Percentiles rank a stretch among this genome's conserved stretches.
Evolutionary conservation across 306 rosid species (phyloP).

Genomic region (Pachyrhizus erosus): DNA sequence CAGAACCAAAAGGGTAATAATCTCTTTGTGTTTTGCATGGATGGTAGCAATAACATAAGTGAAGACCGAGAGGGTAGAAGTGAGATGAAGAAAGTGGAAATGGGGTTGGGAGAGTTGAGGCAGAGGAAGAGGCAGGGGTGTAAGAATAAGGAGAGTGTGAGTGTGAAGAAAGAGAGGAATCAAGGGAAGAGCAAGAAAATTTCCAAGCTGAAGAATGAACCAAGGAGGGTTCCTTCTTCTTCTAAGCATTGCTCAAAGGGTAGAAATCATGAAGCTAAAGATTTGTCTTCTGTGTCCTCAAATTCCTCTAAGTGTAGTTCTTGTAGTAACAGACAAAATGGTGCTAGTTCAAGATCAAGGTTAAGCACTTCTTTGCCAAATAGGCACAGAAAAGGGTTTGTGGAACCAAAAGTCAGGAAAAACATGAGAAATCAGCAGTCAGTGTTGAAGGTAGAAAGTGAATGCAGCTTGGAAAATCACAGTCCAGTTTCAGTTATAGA

Average conservation of each 20-base stretch:
- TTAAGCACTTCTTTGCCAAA: slow-evolving; percentile 27
- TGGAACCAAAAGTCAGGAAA: slow-evolving; percentile 40
- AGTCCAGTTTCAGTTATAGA: slow-evolving; percentile 67
- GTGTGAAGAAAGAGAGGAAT: slow-evolving; percentile 43
- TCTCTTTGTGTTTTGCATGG: slow-evolving; percentile 50
- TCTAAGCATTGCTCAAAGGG: slow-evolving; percentile 19
- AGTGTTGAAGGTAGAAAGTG: slow-evolving; percentile 45
- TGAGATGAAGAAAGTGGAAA: slow-evolving; percentile 36
- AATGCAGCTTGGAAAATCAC: slow-evolving; percentile 49
- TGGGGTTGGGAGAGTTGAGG: slow-evolving; percentile 45
- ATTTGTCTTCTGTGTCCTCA: slow-evolving; percentile 45
- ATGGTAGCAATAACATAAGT: slow-evolving; percentile 22
- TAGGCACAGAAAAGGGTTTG: slow-evolving; percentile 48
- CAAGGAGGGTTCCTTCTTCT: slow-evolving; percentile 55
- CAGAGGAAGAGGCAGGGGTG: slow-evolving; percentile 54
- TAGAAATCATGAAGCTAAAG: slow-evolving; percentile 33
- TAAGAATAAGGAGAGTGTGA: slow-evolving; percentile 22
- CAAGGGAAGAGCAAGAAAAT: slow-evolving; percentile 53
- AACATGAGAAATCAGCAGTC: slow-evolving; percentile 38
- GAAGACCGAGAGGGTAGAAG: slow-evolving; percentile 32
- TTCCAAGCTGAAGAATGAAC: slow-evolving; percentile 68
- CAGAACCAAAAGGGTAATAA: slow-evolving; percentile 35
- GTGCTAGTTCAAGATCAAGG: slow-evolving; percentile 34
- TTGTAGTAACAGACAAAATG: slow-evolving; percentile 27
- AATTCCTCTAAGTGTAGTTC: slow-evolving; percentile 23